Evolutionary conservation across 73 alveolate species (phyloP).

Genomic region (Durusdinium trenchii): DNA sequence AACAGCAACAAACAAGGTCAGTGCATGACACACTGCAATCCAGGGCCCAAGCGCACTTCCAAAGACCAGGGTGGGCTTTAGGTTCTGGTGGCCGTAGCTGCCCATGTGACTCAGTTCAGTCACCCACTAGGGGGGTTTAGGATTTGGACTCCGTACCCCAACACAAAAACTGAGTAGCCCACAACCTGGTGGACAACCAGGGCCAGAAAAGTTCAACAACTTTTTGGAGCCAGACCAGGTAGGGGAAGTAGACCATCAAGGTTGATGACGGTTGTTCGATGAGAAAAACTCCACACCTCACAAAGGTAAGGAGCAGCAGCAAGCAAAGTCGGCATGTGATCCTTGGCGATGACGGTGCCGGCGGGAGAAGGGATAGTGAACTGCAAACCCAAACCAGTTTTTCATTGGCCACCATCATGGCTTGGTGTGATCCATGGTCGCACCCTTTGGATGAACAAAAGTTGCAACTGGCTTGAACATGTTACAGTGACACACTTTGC

Average conservation of each 20-base stretch:
- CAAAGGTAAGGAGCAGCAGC: not conserved
- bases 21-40: not conserved
- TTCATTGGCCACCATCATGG: too few species aligned
- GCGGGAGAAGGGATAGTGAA: too few species aligned
- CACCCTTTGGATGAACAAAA: too few species aligned
- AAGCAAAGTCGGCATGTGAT: not conserved
- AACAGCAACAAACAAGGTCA: not conserved
- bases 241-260: not conserved
- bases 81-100: not conserved
- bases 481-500: not conserved
- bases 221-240: not conserved
- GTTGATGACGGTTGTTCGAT: not conserved
- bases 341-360: not conserved
- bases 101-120: not conserved
- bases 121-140: not conserved
- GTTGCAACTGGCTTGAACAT: not conserved
- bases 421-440: too few species aligned
- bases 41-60: conserved; percentile 3
- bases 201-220: not conserved
- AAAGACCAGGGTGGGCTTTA: conserved; percentile 1
- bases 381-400: too few species aligned
- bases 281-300: not conserved
- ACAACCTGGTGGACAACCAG: not conserved
- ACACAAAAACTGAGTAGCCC: not conserved
- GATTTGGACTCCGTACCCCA: not conserved